Percentiles rank a stretch among this genome's conserved stretches.
These are phyloP conservation scores for Geranomyces michiganensis DNA, from an alignment of 192 early-diverging fungal genomes.

Conservation along the genomic window DNA sequence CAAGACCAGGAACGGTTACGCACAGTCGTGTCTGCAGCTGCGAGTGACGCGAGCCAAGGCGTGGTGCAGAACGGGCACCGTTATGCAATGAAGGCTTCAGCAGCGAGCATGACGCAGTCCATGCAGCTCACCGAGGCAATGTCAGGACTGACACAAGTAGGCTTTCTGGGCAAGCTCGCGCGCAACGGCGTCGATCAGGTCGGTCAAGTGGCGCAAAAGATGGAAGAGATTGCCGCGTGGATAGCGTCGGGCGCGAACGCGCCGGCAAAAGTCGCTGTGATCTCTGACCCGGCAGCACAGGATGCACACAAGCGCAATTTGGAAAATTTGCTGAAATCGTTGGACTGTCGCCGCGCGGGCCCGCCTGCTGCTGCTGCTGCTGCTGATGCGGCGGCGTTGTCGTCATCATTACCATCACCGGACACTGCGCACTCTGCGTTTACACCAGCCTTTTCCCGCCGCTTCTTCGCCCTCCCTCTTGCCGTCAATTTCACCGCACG, in stretches of 20 bases:
- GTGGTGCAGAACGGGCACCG: constrained; percentile 82
- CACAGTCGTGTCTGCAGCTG: constrained; percentile 72
- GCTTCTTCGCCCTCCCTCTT: constrained; percentile 83
- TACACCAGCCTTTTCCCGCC: constrained; percentile 54
- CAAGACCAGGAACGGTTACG: constrained; percentile 65
- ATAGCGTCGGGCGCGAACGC: constrained; percentile 25
- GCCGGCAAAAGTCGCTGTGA: constrained; percentile 34
- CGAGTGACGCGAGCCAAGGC: constrained; percentile 74
- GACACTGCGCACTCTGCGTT: constrained; percentile 34
- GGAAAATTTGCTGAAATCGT: constrained; percentile 6
- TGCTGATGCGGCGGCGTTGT: not conserved
- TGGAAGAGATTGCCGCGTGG: constrained; percentile 16
- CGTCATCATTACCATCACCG: too few species aligned
- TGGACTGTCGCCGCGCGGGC: constrained; percentile 23
- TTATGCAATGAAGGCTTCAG: constrained; percentile 64
- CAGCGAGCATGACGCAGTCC: constrained; percentile 60
- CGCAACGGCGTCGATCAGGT: constrained; percentile 68
- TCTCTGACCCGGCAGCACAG: not conserved
- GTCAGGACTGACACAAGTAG: constrained; percentile 69
- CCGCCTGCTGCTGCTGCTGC: too few species aligned
- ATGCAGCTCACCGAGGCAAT: constrained; percentile 55
- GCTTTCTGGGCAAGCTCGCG: constrained; percentile 78
- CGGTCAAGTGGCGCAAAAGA: constrained; percentile 39
- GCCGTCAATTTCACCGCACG: constrained; percentile 83
- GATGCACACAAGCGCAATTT: constrained; percentile 36